phyloP scores from a whole-genome alignment of 1,284 basidiomycete species.

The Exobasidium cylindrosporum region DNA sequence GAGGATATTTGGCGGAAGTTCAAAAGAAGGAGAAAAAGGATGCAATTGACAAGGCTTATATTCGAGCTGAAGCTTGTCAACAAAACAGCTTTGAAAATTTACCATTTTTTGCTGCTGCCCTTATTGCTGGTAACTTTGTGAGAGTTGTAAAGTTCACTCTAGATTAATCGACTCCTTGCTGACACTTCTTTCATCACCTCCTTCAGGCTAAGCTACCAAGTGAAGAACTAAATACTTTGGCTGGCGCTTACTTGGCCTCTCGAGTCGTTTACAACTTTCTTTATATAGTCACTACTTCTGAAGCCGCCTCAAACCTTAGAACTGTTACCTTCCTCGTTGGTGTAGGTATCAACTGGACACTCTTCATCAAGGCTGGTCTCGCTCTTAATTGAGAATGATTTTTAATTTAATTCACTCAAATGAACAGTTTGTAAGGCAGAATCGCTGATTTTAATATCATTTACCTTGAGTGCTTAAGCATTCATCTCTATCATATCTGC shows the following conservation, averaged over 20 bases:
- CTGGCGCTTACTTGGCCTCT: slow-evolving; percentile 16
- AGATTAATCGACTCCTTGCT: not conserved
- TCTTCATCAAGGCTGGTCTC: slow-evolving; percentile 18
- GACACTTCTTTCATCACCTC: not conserved
- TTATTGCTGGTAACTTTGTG: slow-evolving; percentile 15
- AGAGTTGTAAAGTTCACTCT: not conserved
- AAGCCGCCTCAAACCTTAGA: slow-evolving; percentile 5
- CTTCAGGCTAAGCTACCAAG: slow-evolving; percentile 11
- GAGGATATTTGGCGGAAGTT: slow-evolving; percentile 12
- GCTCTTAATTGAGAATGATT: too few species aligned
- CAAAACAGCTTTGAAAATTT: slow-evolving; percentile 22
- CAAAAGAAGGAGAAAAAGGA: slow-evolving; percentile 16
- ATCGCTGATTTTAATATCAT: too few species aligned
- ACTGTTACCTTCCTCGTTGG: slow-evolving; percentile 14
- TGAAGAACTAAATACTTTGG: slow-evolving; percentile 12
- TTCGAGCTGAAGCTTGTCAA: slow-evolving; percentile 24
- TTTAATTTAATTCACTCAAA: too few species aligned
- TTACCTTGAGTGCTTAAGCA: too few species aligned
- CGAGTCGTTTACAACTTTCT: slow-evolving; percentile 15
- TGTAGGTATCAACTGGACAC: slow-evolving; percentile 22
- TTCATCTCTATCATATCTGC: not conserved
- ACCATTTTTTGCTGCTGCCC: slow-evolving; percentile 13
- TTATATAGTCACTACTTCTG: slow-evolving; percentile 9
- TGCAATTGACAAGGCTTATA: slow-evolving; percentile 9
- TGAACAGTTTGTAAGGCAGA: too few species aligned